phyloP scores from a whole-genome alignment of 2,329 filamentous ascomycete genomes.

The Drechslerella stenobrocha region DNA sequence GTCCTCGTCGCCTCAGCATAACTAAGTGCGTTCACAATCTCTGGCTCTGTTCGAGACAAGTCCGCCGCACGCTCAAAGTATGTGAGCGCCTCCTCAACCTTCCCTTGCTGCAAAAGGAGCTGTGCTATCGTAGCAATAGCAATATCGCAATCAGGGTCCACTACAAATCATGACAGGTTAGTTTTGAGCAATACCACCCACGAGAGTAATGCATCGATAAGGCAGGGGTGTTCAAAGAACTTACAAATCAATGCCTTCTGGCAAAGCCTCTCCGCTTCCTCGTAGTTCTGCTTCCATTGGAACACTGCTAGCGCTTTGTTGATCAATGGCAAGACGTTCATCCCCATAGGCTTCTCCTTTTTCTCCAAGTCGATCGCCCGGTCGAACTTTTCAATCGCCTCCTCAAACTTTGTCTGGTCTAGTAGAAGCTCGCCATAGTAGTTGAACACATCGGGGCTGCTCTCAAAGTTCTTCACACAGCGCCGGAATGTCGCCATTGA shows the following conservation, averaged over 20 bases:
- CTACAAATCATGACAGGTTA: slow-evolving; percentile 61
- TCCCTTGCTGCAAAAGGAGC: slow-evolving; percentile 93
- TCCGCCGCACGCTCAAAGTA: slow-evolving; percentile 98
- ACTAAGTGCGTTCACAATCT: slow-evolving; percentile 93
- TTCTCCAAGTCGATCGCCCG: slow-evolving; percentile 99
- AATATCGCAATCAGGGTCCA: slow-evolving; percentile 98
- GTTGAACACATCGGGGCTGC: slow-evolving; percentile 97
- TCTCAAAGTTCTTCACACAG: slow-evolving; percentile 97
- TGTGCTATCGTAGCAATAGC: slow-evolving; percentile 98
- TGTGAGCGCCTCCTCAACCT: slow-evolving; percentile 89
- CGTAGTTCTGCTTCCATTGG: slow-evolving; percentile 97
- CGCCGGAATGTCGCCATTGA: slow-evolving; percentile 98
- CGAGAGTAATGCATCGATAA: no score
- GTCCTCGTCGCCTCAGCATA: slow-evolving; percentile 97
- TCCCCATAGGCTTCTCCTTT: slow-evolving; percentile 85
- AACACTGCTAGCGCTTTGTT: slow-evolving; percentile 97
- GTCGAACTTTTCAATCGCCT: slow-evolving; percentile 97
- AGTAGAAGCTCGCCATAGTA: slow-evolving; percentile 97
- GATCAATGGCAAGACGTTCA: slow-evolving; percentile 96
- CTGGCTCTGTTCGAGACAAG: slow-evolving; percentile 87
- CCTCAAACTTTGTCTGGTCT: slow-evolving; percentile 91
- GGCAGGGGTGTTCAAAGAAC: no score
- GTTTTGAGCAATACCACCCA: no score
- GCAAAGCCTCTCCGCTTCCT: slow-evolving; percentile 92
- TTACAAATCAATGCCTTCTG: slow-evolving; percentile 95